Evolutionary conservation across 257 asterid species (phyloP).

Genomic region (Voacanga thouarsii): DNA sequence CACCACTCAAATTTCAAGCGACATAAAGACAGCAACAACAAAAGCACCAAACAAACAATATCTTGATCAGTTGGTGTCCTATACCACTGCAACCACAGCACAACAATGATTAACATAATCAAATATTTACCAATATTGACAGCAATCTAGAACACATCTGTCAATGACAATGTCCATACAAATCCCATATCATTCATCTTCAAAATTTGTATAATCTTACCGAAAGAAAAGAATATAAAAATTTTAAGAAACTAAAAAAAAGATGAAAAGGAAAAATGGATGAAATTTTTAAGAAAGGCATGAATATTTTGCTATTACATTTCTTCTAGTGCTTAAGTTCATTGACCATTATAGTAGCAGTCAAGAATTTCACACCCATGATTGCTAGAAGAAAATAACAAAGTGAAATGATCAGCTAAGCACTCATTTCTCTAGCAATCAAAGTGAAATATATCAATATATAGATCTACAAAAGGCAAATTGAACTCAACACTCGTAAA

Average conservation of each 20-base stretch:
- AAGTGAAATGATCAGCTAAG: not conserved
- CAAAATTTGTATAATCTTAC: slow-evolving; percentile 67
- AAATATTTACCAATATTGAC: slow-evolving; percentile 80
- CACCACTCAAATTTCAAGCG: not conserved
- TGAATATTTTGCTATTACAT: too few species aligned
- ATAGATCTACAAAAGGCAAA: too few species aligned
- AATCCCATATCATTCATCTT: slow-evolving; percentile 93
- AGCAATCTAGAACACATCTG: slow-evolving; percentile 97
- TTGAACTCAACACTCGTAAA: too few species aligned
- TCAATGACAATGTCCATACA: slow-evolving; percentile 89
- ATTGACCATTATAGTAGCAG: not conserved
- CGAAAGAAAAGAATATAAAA: not conserved
- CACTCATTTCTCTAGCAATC: not conserved
- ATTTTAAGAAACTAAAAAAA: too few species aligned
- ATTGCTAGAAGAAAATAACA: too few species aligned
- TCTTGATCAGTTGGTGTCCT: not conserved
- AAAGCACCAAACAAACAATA: not conserved
- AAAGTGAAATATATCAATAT: not conserved
- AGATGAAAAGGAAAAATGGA: not conserved
- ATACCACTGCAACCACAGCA: not conserved
- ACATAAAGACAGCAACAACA: too few species aligned
- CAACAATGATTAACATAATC: slow-evolving; percentile 4
- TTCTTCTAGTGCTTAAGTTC: too few species aligned
- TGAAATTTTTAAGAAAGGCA: too few species aligned
- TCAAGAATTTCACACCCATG: not conserved